These are phyloP conservation scores for Venturia oleaginea DNA, from an alignment of 2,329 filamentous ascomycete genomes.

Conservation along the genomic window DNA sequence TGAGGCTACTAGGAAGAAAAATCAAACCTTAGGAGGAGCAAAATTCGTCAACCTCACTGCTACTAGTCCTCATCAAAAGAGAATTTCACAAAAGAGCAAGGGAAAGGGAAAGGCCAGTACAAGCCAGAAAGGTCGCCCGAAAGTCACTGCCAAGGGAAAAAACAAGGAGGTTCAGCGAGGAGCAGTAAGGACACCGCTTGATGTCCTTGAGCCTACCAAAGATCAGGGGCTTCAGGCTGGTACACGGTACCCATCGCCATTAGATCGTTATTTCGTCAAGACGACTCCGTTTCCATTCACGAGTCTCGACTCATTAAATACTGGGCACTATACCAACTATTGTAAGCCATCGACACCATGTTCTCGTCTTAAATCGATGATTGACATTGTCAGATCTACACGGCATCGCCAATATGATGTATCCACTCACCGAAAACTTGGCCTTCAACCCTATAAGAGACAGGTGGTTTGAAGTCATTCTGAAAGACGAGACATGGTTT, in stretches of 20 bases:
- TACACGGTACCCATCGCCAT: background rate
- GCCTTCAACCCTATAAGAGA: conserved; percentile 5
- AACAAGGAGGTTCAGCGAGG: background rate
- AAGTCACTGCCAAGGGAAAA: background rate
- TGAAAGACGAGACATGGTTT: conserved; percentile 7
- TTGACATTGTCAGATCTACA: conserved; percentile 1
- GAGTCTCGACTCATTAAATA: background rate
- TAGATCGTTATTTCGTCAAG: background rate
- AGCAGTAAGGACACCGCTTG: background rate
- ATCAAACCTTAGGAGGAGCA: background rate
- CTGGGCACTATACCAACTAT: conserved; percentile 5
- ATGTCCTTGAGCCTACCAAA: background rate
- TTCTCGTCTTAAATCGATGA: background rate
- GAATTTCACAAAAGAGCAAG: background rate
- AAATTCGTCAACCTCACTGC: background rate
- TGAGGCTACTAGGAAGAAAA: background rate
- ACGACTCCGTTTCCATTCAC: background rate
- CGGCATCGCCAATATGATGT: conserved; percentile 4
- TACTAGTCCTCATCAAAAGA: background rate
- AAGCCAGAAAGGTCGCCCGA: background rate
- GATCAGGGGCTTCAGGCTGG: background rate
- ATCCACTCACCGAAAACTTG: background rate
- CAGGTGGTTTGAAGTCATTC: conserved; percentile 3
- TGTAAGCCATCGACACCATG: background rate
- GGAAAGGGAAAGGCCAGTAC: background rate